Evolutionary conservation across 495 filamentous ascomycete genomes (phyloP), one percentile per base, ranked within the genome.

Genomic region (Lindgomyces ingoldianus): DNA sequence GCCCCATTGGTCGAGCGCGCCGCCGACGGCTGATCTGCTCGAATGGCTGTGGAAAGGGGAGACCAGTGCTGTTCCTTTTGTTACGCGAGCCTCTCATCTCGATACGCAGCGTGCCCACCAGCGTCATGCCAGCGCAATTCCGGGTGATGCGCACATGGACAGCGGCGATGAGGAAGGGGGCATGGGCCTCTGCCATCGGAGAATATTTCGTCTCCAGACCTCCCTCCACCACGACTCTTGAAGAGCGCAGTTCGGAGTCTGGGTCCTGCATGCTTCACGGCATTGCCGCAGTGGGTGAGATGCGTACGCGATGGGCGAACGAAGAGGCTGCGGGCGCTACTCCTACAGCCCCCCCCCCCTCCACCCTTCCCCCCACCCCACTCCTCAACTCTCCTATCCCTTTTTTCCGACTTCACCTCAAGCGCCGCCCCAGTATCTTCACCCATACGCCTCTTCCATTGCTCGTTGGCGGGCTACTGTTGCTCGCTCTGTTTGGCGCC

Each of bases 141-240:
- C 60, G 60, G 60, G 60, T 30, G 60, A 64, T 64, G 51, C 51
- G 52, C 60, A 57, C 60, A 64, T 64, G 60, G 60, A 56, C 39
- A 53, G 54, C 36, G 21, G 26, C 24, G 18, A 29, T 18, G 1
- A 42, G 14, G 10, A 19, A 30, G 26, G 45, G 48, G 29, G 36
- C 36, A 24, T 21, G 30, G 51, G 2, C 16, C 51, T 39, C 54
- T 47, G 41, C 24, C 39, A 2, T 21, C 54, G 53, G 53, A 56
- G 53, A 56, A 56, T 56, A 56, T 56, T 21, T 52, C 52, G 3
- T 19, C 22, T 39, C n/a, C 19, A 11, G 2, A 24, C 16, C 9
- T 26, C 57, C 18, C 22, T 22, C 46, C 19, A 39, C 33, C 14
- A 14, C 33, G 33, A 6, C 33, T n/a, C n/a, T n/a, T n/a, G n/a